Evolutionary conservation across 805 yeast species (phyloP).

Genomic region (Tetrapisispora namnaoensis): DNA sequence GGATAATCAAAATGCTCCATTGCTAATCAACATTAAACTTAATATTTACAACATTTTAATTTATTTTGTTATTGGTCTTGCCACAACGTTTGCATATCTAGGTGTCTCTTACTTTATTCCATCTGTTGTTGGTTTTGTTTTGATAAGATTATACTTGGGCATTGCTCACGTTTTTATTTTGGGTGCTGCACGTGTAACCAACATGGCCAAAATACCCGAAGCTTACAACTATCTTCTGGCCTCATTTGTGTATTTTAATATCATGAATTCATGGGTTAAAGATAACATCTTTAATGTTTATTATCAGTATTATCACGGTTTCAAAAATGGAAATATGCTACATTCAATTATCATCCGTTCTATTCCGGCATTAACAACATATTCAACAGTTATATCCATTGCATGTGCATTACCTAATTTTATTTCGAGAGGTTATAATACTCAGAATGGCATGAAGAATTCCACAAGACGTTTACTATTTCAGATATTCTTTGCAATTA

Average conservation of each 20-base stretch:
- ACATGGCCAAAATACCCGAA: slow-evolving; percentile 3
- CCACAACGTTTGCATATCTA: slow-evolving; percentile 29
- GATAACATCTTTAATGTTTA: slow-evolving; percentile 5
- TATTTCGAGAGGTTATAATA: slow-evolving; percentile 19
- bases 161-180: slow-evolving; percentile 6
- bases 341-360: slow-evolving; percentile 18
- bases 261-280: slow-evolving; percentile 10
- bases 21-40: slow-evolving; percentile 20
- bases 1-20: slow-evolving; percentile 19
- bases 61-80: slow-evolving; percentile 23
- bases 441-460: slow-evolving; percentile 23
- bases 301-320: slow-evolving; percentile 12
- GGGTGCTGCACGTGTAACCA: slow-evolving; percentile 9
- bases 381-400: slow-evolving; percentile 16
- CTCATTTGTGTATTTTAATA: slow-evolving; percentile 3
- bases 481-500: slow-evolving; percentile 42
- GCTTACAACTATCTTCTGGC: slow-evolving; percentile 3
- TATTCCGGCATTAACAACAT: slow-evolving; percentile 24
- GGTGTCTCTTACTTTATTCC: slow-evolving; percentile 40
- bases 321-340: slow-evolving; percentile 12
- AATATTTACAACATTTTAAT: slow-evolving; percentile 15
- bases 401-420: slow-evolving; percentile 20
- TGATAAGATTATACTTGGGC: slow-evolving; percentile 14
- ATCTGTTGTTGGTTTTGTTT: slow-evolving; percentile 34
- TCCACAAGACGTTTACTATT: slow-evolving; percentile 39